Conservation (phyloP, 208 protist species). For the Phytomonas serpens region DNA sequence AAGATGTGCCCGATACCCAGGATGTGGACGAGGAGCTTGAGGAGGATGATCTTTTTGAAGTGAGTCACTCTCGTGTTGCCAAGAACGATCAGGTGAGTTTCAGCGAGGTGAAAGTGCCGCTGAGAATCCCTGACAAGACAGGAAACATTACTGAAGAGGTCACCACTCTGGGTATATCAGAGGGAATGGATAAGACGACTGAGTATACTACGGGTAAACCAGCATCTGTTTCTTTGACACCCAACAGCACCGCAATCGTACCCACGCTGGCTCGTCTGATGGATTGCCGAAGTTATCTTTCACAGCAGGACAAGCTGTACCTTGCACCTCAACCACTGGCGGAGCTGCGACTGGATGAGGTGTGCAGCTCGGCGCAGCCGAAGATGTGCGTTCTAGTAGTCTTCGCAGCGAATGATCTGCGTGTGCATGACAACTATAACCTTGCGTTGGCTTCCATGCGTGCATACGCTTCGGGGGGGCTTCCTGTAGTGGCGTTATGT, state of each 20-base stretch:
- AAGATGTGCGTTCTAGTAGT: constrained; percentile 58
- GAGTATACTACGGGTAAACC: not conserved
- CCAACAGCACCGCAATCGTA: constrained; percentile 7
- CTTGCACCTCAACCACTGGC: constrained; percentile 29
- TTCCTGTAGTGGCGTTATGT: constrained; percentile 61
- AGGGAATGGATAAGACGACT: not conserved
- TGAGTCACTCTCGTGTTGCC: not conserved
- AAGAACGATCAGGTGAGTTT: not conserved
- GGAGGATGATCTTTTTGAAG: not conserved
- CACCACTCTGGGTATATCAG: not conserved
- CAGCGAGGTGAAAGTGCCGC: not conserved
- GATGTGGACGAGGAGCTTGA: not conserved
- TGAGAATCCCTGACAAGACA: constrained; percentile 18
- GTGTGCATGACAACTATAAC: constrained; percentile 80
- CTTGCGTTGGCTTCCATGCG: constrained; percentile 62
- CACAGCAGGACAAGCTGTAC: constrained; percentile 54
- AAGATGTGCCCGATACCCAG: not conserved
- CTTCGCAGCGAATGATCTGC: constrained; percentile 75
- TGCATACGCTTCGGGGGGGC: constrained; percentile 20
- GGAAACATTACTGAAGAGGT: constrained; percentile 9
- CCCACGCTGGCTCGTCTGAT: constrained; percentile 6
- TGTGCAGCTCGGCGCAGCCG: not conserved
- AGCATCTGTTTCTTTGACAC: not conserved
- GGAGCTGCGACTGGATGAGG: constrained; percentile 23
- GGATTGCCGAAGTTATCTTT: constrained; percentile 24